A percentile compares a stretch with the other conserved stretches of the same genome.
These are phyloP conservation scores for Scedosporium apiospermum DNA, from an alignment of 2,329 filamentous ascomycete genomes.

Conservation along the genomic window DNA sequence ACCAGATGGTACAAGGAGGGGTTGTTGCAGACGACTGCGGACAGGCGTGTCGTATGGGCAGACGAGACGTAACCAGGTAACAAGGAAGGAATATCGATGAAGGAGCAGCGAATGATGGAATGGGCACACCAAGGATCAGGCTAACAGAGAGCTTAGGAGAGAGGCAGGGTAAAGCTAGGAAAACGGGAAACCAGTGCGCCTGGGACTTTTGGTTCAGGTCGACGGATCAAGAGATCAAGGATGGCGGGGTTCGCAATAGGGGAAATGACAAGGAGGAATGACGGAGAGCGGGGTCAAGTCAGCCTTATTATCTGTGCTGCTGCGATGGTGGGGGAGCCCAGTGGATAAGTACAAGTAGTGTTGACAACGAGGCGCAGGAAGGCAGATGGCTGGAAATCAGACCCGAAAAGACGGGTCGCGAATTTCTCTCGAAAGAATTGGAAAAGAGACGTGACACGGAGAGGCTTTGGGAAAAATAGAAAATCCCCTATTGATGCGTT, in stretches of 20 bases:
- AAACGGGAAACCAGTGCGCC: neutral
- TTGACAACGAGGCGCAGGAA: neutral
- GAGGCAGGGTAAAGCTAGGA: neutral
- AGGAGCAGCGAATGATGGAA: neutral
- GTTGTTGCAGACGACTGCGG: neutral
- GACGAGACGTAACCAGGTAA: neutral
- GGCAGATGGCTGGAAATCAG: neutral
- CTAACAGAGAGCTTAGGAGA: too few species aligned
- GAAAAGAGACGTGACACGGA: neutral
- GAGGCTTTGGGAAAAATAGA: neutral
- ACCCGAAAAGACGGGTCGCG: neutral
- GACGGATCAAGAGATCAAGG: neutral
- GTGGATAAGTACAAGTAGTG: neutral
- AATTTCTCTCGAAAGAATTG: neutral
- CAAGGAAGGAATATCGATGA: neutral
- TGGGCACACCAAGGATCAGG: too few species aligned
- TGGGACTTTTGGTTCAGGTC: neutral
- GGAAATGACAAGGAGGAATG: neutral
- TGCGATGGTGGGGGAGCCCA: neutral
- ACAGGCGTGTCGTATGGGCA: neutral
- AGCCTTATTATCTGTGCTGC: slow-evolving; percentile 3
- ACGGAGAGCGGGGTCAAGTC: slow-evolving; percentile 6
- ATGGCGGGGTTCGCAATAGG: slow-evolving; percentile 1
- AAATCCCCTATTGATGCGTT: too few species aligned
- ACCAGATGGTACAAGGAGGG: neutral